Percentiles rank a stretch among this genome's conserved stretches.
Conservation (phyloP, 2,329 filamentous ascomycete species). For the Botrytis tulipae region DNA sequence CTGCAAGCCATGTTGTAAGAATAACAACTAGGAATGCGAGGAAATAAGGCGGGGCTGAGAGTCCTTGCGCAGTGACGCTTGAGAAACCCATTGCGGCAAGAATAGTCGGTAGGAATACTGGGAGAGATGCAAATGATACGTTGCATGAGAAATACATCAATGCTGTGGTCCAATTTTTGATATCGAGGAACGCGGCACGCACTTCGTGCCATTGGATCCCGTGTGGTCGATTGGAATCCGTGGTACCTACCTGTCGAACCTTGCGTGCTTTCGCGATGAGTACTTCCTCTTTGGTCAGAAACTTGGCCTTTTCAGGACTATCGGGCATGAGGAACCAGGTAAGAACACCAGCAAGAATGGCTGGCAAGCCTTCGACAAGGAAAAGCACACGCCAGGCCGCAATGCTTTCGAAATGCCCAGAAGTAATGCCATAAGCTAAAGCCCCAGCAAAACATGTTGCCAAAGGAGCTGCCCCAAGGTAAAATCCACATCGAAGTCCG, state of each 20-base stretch:
- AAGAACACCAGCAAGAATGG: slow-evolving; percentile 52
- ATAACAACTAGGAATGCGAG: slow-evolving; percentile 64
- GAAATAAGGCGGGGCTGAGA: slow-evolving; percentile 71
- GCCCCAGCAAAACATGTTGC: slow-evolving; percentile 70
- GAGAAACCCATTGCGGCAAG: slow-evolving; percentile 68
- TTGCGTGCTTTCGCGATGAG: slow-evolving; percentile 54
- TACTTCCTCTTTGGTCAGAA: slow-evolving; percentile 46
- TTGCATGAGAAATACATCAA: slow-evolving; percentile 60
- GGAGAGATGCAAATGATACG: slow-evolving; percentile 64
- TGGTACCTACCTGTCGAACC: slow-evolving; percentile 52
- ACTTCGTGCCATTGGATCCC: slow-evolving; percentile 48
- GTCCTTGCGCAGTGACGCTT: slow-evolving; percentile 64
- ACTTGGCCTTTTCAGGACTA: slow-evolving; percentile 50
- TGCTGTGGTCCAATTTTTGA: slow-evolving; percentile 41
- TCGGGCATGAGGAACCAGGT: slow-evolving; percentile 56
- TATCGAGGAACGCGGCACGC: slow-evolving; percentile 45
- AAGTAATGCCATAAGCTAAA: slow-evolving; percentile 66
- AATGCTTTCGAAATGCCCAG: slow-evolving; percentile 49
- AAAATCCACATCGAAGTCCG: slow-evolving; percentile 68
- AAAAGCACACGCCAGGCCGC: slow-evolving; percentile 64
- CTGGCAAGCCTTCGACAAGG: slow-evolving; percentile 63
- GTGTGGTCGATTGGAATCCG: slow-evolving; percentile 48
- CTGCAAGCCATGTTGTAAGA: slow-evolving; percentile 60
- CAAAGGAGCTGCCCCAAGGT: slow-evolving; percentile 63
- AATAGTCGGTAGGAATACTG: slow-evolving; percentile 64